These are phyloP conservation scores for Dryas integrifolia DNA, from an alignment of 331 rosid genomes.

Conservation along the genomic window DNA sequence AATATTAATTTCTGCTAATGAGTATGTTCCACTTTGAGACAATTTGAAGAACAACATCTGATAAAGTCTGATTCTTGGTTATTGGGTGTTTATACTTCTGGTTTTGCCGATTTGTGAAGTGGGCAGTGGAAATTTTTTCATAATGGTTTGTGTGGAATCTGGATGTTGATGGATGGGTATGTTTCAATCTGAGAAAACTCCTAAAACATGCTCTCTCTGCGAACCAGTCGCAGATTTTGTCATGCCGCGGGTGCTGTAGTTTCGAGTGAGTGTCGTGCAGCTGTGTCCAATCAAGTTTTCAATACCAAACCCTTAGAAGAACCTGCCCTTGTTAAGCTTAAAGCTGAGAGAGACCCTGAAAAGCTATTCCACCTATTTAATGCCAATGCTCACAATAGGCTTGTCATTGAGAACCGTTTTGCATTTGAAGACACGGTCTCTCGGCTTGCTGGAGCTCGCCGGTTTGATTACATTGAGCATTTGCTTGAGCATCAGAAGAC, in stretches of 20 bases:
- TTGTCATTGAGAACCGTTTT: conserved; percentile 59
- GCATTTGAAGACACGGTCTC: conserved; percentile 68
- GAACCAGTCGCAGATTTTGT: conserved; percentile 60
- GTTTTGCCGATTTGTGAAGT: conserved; percentile 2
- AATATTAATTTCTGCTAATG: conserved; percentile 10
- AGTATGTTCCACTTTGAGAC: conserved; percentile 6
- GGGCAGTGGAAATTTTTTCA: conserved; percentile 10
- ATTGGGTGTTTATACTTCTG: neutral
- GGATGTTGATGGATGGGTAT: conserved; percentile 41
- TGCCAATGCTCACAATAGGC: conserved; percentile 60
- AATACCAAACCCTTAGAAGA: conserved; percentile 36
- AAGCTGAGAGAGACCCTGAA: conserved; percentile 61
- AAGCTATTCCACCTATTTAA: conserved; percentile 55
- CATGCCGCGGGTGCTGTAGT: conserved; percentile 26
- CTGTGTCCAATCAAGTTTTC: conserved; percentile 16
- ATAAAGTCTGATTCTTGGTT: neutral
- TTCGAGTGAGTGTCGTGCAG: conserved; percentile 12
- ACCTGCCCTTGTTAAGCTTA: conserved; percentile 52
- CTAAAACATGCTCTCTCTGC: conserved; percentile 70
- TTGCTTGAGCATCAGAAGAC: conserved; percentile 67
- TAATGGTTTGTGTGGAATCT: conserved; percentile 24
- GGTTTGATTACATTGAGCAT: conserved; percentile 61
- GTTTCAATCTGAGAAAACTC: conserved; percentile 33
- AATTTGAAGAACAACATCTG: conserved; percentile 1
- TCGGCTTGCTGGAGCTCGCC: conserved; percentile 60